phyloP scores from a whole-genome alignment of 345 rosid species.

The Boechera retrofracta region DNA sequence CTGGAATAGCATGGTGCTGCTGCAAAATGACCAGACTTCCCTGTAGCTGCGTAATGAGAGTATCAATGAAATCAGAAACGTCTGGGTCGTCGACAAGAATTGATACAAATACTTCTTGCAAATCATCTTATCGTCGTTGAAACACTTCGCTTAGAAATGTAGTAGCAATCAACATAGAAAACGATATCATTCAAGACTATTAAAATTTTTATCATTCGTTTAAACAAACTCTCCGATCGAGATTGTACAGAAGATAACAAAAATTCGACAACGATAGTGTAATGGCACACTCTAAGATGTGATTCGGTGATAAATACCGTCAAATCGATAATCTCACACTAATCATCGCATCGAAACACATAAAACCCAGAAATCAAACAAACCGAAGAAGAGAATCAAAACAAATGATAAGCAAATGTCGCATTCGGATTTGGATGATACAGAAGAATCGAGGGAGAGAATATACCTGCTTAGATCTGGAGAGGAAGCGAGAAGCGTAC shows the following conservation, averaged over 20 bases:
- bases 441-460: slow-evolving; percentile 16
- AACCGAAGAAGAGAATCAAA: not conserved
- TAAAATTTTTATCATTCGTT: not conserved
- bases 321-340: not conserved
- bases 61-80: not conserved
- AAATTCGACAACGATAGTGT: not conserved
- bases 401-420: not conserved
- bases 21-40: slow-evolving; percentile 55
- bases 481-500: slow-evolving; percentile 65
- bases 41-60: slow-evolving; percentile 56
- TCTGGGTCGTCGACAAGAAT: not conserved
- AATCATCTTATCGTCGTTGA: not conserved
- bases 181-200: no score
- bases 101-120: not conserved
- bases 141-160: not conserved
- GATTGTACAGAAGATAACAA: not conserved
- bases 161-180: slow-evolving; percentile 6
- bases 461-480: slow-evolving; percentile 82
- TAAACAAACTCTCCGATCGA: slow-evolving; percentile 20
- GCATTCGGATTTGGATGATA: not conserved
- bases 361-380: slow-evolving; percentile 19
- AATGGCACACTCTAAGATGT: slow-evolving; percentile 5
- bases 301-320: not conserved
- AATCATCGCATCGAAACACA: not conserved
- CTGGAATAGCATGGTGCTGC: slow-evolving; percentile 57